Conservation (phyloP, 2,329 filamentous ascomycete genomes). For the Fusarium papillatum region DNA sequence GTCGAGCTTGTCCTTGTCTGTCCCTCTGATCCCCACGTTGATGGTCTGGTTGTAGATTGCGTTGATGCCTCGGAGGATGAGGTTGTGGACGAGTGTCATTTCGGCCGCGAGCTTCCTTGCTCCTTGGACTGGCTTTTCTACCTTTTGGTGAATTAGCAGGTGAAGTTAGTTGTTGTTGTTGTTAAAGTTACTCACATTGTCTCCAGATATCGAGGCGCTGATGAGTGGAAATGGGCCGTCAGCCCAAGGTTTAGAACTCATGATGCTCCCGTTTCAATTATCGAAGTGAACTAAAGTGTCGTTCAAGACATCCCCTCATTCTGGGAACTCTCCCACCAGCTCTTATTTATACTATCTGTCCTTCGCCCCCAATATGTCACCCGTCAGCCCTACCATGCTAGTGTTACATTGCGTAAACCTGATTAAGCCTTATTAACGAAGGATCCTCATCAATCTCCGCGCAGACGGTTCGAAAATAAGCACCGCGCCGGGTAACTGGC, state of each 20-base stretch:
- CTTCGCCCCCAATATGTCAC: not conserved
- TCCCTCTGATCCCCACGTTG: slow-evolving; percentile 46
- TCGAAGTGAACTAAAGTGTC: not conserved
- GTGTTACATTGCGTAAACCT: not conserved
- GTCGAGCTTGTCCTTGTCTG: slow-evolving; percentile 47
- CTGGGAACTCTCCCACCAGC: not conserved
- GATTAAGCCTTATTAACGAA: not conserved
- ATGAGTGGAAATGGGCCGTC: slow-evolving; percentile 51
- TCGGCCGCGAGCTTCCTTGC: slow-evolving; percentile 41
- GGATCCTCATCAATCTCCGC: not conserved
- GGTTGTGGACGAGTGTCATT: slow-evolving; percentile 54
- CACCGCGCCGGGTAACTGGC: not conserved
- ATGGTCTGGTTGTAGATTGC: slow-evolving; percentile 53
- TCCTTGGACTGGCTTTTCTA: slow-evolving; percentile 35
- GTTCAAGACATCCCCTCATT: not conserved
- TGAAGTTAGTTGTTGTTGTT: not conserved
- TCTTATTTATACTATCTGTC: not conserved
- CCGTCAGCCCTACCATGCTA: slow-evolving; percentile 4
- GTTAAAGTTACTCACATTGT: slow-evolving; percentile 28
- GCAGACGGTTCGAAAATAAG: not conserved
- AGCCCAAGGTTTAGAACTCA: slow-evolving; percentile 46
- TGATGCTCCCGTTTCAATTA: not conserved
- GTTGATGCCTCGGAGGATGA: slow-evolving; percentile 53
- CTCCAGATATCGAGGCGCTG: slow-evolving; percentile 37
- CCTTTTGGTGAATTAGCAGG: not conserved